phyloP scores from a whole-genome alignment of 2,329 filamentous ascomycete genomes.

The Phialocephala subalpina region DNA sequence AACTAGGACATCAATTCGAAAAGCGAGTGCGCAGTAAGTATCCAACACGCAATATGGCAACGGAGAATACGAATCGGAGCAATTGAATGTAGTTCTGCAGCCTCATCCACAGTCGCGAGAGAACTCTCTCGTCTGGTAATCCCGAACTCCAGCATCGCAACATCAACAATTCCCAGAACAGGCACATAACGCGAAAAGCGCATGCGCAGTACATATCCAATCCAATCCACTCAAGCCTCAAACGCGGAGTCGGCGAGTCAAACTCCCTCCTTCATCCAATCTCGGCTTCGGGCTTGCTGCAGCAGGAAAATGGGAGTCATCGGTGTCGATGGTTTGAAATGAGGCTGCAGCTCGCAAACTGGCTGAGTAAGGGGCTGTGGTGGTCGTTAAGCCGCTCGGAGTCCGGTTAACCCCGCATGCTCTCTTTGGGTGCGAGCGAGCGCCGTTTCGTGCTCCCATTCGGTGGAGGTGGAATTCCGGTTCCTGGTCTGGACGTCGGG shows the following conservation, averaged over 20 bases:
- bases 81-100: too few species aligned
- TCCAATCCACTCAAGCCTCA: background rate
- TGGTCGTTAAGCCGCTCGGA: constrained; percentile 5
- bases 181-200: background rate
- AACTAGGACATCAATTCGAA: too few species aligned
- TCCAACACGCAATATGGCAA: too few species aligned
- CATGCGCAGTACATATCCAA: background rate
- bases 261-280: background rate
- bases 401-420: background rate
- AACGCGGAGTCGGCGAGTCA: background rate
- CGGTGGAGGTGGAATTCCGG: too few species aligned
- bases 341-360: background rate
- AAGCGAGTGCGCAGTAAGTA: too few species aligned
- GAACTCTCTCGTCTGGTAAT: too few species aligned
- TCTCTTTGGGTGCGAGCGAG: too few species aligned
- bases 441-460: too few species aligned
- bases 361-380: constrained; percentile 1
- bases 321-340: background rate
- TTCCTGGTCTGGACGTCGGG: too few species aligned
- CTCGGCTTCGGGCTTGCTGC: background rate
- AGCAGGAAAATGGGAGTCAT: background rate
- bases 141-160: too few species aligned
- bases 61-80: too few species aligned
- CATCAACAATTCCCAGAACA: background rate
- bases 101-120: too few species aligned